phyloP scores from a whole-genome alignment of 495 filamentous ascomycete species.

The Clavariopsis aquatica region DNA sequence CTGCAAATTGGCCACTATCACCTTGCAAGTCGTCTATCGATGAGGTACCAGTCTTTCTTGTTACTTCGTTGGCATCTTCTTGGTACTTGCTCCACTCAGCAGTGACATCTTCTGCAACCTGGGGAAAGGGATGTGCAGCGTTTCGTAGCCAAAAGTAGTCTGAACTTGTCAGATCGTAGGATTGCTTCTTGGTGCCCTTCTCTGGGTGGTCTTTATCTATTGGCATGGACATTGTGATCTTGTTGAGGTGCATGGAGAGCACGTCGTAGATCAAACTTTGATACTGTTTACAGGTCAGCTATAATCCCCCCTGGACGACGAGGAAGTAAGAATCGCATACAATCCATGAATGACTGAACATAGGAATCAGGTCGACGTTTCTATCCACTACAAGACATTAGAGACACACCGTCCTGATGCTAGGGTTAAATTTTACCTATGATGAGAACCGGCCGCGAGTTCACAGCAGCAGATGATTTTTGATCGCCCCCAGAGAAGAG shows the following conservation, averaged over 20 bases:
- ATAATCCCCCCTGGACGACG: too few relatives aligned
- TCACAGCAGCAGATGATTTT: slow-evolving; percentile 53
- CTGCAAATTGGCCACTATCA: slow-evolving; percentile 81
- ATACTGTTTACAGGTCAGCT: slow-evolving; percentile 52
- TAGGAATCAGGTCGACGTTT: slow-evolving; percentile 94
- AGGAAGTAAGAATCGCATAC: slow-evolving; percentile 3
- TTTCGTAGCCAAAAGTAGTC: slow-evolving; percentile 99
- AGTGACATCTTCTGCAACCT: slow-evolving; percentile 96
- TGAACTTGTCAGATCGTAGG: slow-evolving; percentile 84
- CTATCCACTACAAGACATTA: slow-evolving; percentile 68
- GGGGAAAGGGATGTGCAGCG: slow-evolving; percentile 88
- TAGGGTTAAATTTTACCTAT: slow-evolving; percentile 50
- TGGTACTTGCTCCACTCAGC: slow-evolving; percentile 89
- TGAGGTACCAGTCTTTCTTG: slow-evolving; percentile 88
- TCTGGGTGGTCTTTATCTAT: slow-evolving; percentile 72
- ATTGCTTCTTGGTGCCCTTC: slow-evolving; percentile 73
- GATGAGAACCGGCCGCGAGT: slow-evolving; percentile 76
- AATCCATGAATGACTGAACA: slow-evolving; percentile 98
- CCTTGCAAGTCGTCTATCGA: slow-evolving; percentile 92
- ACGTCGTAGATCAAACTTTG: slow-evolving; percentile 96
- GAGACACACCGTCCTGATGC: not conserved
- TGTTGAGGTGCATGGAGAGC: slow-evolving; percentile 88
- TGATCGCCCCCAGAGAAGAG: slow-evolving; percentile 68
- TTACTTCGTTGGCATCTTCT: slow-evolving; percentile 92
- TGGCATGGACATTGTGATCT: slow-evolving; percentile 87